These are phyloP conservation scores for Plasmopara muralis DNA, from an alignment of 352 stramenopile genomes.

Conservation along the genomic window DNA sequence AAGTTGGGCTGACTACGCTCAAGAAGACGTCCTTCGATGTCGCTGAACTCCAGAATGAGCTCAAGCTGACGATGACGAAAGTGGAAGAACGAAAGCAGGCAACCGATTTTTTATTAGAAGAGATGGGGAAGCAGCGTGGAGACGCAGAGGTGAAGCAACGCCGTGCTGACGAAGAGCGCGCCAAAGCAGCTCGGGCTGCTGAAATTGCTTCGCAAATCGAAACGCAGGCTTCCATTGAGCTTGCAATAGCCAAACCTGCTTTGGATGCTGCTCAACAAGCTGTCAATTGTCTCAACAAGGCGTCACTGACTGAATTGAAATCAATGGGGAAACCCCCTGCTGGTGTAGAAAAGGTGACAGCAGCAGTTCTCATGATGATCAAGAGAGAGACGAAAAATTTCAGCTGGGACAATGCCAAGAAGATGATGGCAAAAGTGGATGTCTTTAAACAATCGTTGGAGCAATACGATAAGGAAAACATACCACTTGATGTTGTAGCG, in stretches of 20 bases:
- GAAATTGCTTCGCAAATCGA: conserved; percentile 66
- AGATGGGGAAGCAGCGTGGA: conserved; percentile 86
- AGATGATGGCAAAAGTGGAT: conserved; percentile 94
- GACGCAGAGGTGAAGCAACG: conserved; percentile 86
- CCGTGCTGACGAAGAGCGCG: conserved; percentile 67
- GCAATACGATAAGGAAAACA: conserved; percentile 89
- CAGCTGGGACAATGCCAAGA: conserved; percentile 92
- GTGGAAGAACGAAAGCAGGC: conserved; percentile 87
- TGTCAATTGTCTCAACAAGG: conserved; percentile 88
- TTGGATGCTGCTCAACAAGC: conserved; percentile 78
- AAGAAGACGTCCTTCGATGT: conserved; percentile 81
- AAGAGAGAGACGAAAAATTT: conserved; percentile 93
- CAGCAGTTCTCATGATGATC: conserved; percentile 88
- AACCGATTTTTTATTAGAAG: conserved; percentile 82
- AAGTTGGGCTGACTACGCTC: conserved; percentile 77
- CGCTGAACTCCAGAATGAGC: conserved; percentile 67
- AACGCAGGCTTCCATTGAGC: conserved; percentile 54
- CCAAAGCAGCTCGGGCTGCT: conserved; percentile 61
- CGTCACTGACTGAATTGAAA: conserved; percentile 83
- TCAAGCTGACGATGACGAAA: conserved; percentile 86
- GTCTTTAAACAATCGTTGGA: conserved; percentile 88
- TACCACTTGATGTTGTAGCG: conserved; percentile 81
- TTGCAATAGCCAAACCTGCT: conserved; percentile 76
- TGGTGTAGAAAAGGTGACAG: conserved; percentile 87
- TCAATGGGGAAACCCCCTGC: conserved; percentile 83